Base-by-base conservation (phyloP, 306 rosid species). In the Oemleria cerasiformis region DNA sequence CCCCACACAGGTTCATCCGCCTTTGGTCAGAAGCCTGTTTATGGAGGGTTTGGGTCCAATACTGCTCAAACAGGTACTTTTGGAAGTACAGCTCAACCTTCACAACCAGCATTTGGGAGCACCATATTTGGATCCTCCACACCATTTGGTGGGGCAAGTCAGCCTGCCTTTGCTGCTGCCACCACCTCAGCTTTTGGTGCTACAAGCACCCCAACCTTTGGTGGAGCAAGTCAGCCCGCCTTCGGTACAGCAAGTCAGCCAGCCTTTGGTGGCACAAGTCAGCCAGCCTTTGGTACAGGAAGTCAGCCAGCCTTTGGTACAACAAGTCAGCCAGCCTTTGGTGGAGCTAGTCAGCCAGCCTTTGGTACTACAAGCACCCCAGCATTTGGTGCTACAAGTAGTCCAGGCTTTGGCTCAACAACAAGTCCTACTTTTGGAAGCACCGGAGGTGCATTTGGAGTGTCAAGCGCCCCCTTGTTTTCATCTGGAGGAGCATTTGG, bases 31-130 rank as follows among this genome's bases (percentile, higher is more conserved):
- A 89, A 89, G 85, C 92, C 99, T 73, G 79, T 25, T 67, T 88
- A 86, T 79, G 97, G 96, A 66, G 95, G 82, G 49, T 95, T 92
- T 85, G 96, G 96, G 66, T 80, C 96, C 16, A 88, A 81, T 56
- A 78, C 92, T 53, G 70, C 92, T 77, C 92, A 86, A 85, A 49
- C 93, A 72, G 90, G 83, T 80, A 88, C 96, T 58, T 95, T 92
- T 73, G 96, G 96, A 72, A 80, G 81, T 73, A 68, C 96, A 43
- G 44, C 75, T 44, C 97, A 89, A 68, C 87, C 83, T 59, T 88
- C 99, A 50, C 97, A 89, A 72, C 89, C 96, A 45, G 91, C 96
- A 57, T 92, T 94, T 69, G 99, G 99, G 54, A 88, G 88, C 82
- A 86, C 89, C 70, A 56, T 90, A 60, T 91, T 95, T 81, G 96